phyloP scores from a whole-genome alignment of 495 filamentous ascomycete species.

The Daldinia loculata region DNA sequence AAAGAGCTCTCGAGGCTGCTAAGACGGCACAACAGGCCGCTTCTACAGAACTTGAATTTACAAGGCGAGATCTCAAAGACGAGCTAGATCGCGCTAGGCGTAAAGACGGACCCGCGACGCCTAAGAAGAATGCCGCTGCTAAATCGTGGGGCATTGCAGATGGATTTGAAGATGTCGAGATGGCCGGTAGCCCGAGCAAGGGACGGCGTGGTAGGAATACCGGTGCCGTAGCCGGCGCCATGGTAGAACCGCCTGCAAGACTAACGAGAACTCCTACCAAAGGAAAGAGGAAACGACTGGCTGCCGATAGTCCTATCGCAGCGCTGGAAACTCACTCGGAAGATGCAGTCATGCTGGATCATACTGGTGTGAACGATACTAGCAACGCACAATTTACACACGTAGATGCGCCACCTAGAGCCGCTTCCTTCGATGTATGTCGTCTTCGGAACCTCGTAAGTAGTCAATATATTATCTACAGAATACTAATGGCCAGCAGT shows the following conservation, averaged over 20 bases:
- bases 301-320: conserved; percentile 59
- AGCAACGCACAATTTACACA: conserved; percentile 21
- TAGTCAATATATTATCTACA: neutral
- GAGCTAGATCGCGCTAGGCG: conserved; percentile 53
- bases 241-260: conserved; percentile 45
- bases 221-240: conserved; percentile 47
- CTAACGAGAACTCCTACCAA: conserved; percentile 55
- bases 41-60: conserved; percentile 62
- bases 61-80: conserved; percentile 60
- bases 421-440: conserved; percentile 50
- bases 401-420: conserved; percentile 17
- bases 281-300: conserved; percentile 61
- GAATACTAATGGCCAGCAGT: conserved; percentile 45
- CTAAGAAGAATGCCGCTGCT: conserved; percentile 54
- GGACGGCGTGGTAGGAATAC: conserved; percentile 47
- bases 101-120: conserved; percentile 52
- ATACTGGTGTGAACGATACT: conserved; percentile 16
- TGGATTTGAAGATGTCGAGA: conserved; percentile 64
- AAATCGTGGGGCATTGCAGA: conserved; percentile 57
- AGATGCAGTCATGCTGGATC: conserved; percentile 45
- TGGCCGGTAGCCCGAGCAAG: conserved; percentile 55
- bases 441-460: neutral
- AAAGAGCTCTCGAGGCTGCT: conserved; percentile 56
- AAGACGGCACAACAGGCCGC: conserved; percentile 56
- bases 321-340: conserved; percentile 57